Evolutionary conservation across 129 eudicot species (phyloP).

Genomic region (Deinandra increscens): DNA sequence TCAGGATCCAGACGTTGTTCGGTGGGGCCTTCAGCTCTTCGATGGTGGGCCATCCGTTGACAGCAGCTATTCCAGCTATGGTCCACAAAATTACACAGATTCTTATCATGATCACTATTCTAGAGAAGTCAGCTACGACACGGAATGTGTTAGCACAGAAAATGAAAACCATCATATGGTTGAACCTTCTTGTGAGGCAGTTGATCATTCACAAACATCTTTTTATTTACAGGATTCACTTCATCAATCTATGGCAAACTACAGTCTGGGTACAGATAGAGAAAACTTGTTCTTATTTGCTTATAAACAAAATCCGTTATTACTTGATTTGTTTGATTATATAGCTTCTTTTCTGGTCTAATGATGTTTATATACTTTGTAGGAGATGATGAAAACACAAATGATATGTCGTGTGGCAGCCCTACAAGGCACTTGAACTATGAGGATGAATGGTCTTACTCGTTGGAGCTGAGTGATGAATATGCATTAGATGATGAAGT

Average conservation of each 20-base stretch:
- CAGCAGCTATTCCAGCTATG: conserved; percentile 46
- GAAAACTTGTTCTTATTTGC: neutral
- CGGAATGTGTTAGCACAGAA: conserved; percentile 39
- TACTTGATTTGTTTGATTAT: conserved; percentile 6
- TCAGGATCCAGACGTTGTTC: conserved; percentile 88
- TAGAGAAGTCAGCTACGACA: conserved; percentile 46
- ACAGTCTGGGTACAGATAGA: conserved; percentile 48
- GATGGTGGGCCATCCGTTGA: conserved; percentile 63
- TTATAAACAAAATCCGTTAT: too few relatives aligned
- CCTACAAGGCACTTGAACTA: conserved; percentile 48
- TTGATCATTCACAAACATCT: conserved; percentile 46
- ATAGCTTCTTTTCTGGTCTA: conserved; percentile 17
- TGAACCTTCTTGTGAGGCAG: conserved; percentile 39
- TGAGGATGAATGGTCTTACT: conserved; percentile 56
- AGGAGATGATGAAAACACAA: conserved; percentile 55
- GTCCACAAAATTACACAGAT: conserved; percentile 43
- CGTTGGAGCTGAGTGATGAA: conserved; percentile 63
- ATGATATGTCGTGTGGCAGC: conserved; percentile 53
- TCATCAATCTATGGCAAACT: conserved; percentile 54
- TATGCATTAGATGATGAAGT: conserved; percentile 73
- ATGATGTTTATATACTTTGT: conserved; percentile 21
- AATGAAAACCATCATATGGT: conserved; percentile 43
- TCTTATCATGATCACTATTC: conserved; percentile 57
- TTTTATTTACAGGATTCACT: conserved; percentile 59
- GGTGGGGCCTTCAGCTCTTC: conserved; percentile 92